Evolutionary conservation across 2,329 filamentous ascomycete species (phyloP).

Genomic region (Cadophora malorum): DNA sequence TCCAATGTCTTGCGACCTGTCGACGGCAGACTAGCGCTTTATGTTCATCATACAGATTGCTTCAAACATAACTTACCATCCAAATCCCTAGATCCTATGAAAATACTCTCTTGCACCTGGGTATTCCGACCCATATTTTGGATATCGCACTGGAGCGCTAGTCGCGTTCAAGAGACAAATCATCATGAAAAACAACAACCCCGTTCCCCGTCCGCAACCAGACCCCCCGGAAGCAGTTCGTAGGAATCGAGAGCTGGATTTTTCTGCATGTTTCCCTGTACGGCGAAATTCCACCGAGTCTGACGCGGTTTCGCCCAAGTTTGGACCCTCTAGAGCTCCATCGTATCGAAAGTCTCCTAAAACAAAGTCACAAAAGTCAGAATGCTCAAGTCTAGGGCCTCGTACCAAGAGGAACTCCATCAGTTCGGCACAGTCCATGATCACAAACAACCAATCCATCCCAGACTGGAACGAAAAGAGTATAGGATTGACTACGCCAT

Average conservation of each 20-base stretch:
- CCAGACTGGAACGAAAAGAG: conserved; percentile 35
- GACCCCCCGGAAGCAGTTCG: background rate
- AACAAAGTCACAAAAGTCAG: conserved; percentile 24
- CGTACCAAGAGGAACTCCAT: conserved; percentile 12
- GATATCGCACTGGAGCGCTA: conserved; percentile 22
- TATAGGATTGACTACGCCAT: conserved; percentile 10
- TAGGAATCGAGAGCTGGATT: conserved; percentile 19
- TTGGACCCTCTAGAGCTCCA: conserved; percentile 1
- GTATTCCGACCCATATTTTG: conserved; percentile 28
- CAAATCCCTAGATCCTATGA: conserved; percentile 25
- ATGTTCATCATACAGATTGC: background rate
- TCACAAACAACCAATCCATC: conserved; percentile 17
- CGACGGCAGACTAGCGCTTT: background rate
- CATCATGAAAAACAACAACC: conserved; percentile 23
- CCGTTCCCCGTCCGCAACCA: background rate
- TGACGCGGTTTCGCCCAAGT: conserved; percentile 18
- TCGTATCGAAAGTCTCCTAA: conserved; percentile 10
- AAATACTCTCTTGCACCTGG: conserved; percentile 27
- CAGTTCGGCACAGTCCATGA: conserved; percentile 15
- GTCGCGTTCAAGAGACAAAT: background rate
- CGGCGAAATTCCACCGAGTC: conserved; percentile 16
- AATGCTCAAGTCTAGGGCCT: conserved; percentile 16
- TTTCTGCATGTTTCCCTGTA: conserved; percentile 24
- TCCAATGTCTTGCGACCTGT: background rate
- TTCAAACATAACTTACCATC: background rate